Base-by-base conservation (phyloP, 2,329 filamentous ascomycete species). In the Magnaporthiopsis incrustans region DNA sequence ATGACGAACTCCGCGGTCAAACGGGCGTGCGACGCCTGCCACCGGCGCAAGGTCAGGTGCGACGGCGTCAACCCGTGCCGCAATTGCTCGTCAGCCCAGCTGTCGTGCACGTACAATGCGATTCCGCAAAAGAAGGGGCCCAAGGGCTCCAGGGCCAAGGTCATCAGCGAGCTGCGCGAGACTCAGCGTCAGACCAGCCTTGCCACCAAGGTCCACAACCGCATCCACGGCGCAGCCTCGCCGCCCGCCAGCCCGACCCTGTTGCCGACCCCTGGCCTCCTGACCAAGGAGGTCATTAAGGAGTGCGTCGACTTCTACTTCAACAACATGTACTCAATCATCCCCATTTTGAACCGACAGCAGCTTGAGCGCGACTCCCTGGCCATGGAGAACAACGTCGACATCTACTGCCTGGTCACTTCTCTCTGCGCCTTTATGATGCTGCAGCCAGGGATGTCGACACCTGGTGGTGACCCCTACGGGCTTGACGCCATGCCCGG, bases 91-190 rank as follows among this genome's bases (percentile, higher is more conserved):
- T 84, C 87, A 10, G 86, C 88, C 8, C 82, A 86, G 70, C 79
- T 91, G 25, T 79, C 82, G 15, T 91, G 89, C 79, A 90, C 88
- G 35, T 91, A 90, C 80, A 87, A 89, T 77, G 86, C 87, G 44
- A 85, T 90, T 50, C 88, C 88, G 1, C 88, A 89, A 76, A 91
- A 90, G 77, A 91, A 91, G 74, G 89, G 89, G 1, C 89, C 88
- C 58, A 90, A 90, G 75, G 88, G 89, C 68, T 89, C 86, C 38
- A 80, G 88, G 66, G 89, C 89, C 62, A 91, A 90, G 74, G 87
- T 91, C 65, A 89, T 91, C 74, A 90, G 87, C 71, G 88, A 91
- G 71, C 74, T 91, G 66, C 83, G 89, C 68, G 86, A 88, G 71
- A 88, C 81, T 0, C 88, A 91, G 70, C 83, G 86, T 68, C 85